Evolutionary conservation across 1,284 basidiomycete species (phyloP).

Genomic region (Bjerkandera adusta): DNA sequence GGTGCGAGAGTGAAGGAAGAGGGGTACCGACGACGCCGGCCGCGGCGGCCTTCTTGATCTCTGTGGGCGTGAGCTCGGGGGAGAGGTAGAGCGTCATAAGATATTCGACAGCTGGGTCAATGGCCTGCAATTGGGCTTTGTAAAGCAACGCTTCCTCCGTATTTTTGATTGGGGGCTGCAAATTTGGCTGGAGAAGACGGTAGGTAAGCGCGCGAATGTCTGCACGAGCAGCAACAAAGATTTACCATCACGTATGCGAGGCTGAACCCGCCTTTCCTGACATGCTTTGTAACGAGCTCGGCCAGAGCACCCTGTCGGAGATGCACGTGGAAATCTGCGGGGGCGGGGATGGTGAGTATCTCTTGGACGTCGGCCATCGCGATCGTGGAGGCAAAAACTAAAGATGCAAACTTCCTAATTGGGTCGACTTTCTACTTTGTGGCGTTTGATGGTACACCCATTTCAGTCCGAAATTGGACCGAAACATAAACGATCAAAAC

Average conservation of each 20-base stretch:
- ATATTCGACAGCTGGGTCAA: slow-evolving; percentile 83
- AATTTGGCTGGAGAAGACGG: slow-evolving; percentile 73
- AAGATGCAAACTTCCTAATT: not conserved
- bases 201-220: slow-evolving; percentile 13
- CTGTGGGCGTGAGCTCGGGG: slow-evolving; percentile 86
- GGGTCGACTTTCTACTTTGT: not conserved
- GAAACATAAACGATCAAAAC: no score
- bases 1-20: slow-evolving; percentile 5
- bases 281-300: slow-evolving; percentile 88
- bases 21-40: slow-evolving; percentile 76
- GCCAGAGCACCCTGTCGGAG: slow-evolving; percentile 87
- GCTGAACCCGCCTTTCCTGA: slow-evolving; percentile 84
- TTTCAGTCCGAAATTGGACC: not conserved
- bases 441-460: not conserved
- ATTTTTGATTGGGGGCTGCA: slow-evolving; percentile 88
- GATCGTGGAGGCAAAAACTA: not conserved
- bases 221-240: no score
- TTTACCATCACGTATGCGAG: slow-evolving; percentile 96
- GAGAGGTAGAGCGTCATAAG: slow-evolving; percentile 97
- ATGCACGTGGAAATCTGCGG: slow-evolving; percentile 97
- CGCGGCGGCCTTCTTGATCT: slow-evolving; percentile 84
- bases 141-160: slow-evolving; percentile 85
- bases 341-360: slow-evolving; percentile 59
- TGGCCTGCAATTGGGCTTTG: slow-evolving; percentile 68
- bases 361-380: slow-evolving; percentile 20